Evolutionary conservation across 306 rosid species (phyloP).

Genomic region (Sicyos edulis): DNA sequence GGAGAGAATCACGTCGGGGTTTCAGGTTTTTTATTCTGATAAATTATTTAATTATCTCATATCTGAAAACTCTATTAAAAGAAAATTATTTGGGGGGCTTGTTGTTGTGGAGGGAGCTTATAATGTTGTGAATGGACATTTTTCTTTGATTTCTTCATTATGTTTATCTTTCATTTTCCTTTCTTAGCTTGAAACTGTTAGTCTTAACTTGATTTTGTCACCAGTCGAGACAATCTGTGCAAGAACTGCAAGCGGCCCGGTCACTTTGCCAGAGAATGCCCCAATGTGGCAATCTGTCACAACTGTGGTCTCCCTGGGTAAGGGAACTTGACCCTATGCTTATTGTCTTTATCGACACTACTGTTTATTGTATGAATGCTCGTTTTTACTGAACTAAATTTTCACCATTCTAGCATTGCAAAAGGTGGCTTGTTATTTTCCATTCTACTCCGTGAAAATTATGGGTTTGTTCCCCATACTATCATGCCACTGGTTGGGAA

Average conservation of each 20-base stretch:
- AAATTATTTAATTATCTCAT: slow-evolving; percentile 29
- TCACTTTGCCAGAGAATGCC: slow-evolving; percentile 96
- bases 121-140: not conserved
- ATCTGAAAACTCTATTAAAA: no score
- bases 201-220: slow-evolving; percentile 23
- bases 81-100: no score
- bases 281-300: slow-evolving; percentile 95
- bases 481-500: not conserved
- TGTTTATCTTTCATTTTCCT: not conserved
- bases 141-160: not conserved
- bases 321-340: slow-evolving; percentile 22
- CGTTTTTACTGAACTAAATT: not conserved
- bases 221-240: slow-evolving; percentile 94
- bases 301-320: slow-evolving; percentile 97
- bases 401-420: not conserved
- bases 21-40: slow-evolving; percentile 72
- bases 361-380: not conserved
- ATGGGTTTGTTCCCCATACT: not conserved
- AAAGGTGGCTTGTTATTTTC: not conserved
- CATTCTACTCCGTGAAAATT: not conserved
- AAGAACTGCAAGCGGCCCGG: slow-evolving; percentile 99
- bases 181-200: not conserved
- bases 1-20: slow-evolving; percentile 95
- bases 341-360: not conserved
- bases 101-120: not conserved